phyloP scores from a whole-genome alignment of 352 stramenopile species.

The Thalassiosira hispida region DNA sequence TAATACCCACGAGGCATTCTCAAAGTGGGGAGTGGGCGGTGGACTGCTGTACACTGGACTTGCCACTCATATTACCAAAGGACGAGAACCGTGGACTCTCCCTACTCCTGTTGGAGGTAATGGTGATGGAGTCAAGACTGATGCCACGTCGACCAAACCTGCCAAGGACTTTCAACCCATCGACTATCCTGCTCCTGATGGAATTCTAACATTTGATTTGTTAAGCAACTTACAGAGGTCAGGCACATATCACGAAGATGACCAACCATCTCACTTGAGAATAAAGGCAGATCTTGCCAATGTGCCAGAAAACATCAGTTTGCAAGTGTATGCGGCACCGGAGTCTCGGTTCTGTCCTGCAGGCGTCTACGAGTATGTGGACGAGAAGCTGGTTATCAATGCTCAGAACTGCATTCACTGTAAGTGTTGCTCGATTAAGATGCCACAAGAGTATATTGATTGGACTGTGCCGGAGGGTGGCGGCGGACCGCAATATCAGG shows the following conservation, averaged over 20 bases:
- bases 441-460: conserved; percentile 98
- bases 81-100: conserved; percentile 97
- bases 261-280: conserved; percentile 96
- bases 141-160: conserved; percentile 92
- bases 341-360: conserved; percentile 98
- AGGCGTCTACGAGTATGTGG: conserved; percentile 98
- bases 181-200: conserved; percentile 96
- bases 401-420: conserved; percentile 99
- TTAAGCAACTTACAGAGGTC: conserved; percentile 97
- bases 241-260: conserved; percentile 97
- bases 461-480: conserved; percentile 98
- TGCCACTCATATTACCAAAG: conserved; percentile 92
- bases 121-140: conserved; percentile 82
- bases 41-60: conserved; percentile 94
- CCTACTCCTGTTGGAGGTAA: conserved; percentile 33
- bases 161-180: conserved; percentile 91
- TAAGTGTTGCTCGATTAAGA: conserved; percentile 99
- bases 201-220: conserved; percentile 97
- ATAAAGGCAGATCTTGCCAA: conserved; percentile 92
- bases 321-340: conserved; percentile 93
- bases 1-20: conserved; percentile 97
- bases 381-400: conserved; percentile 98
- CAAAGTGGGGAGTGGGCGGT: conserved; percentile 90
- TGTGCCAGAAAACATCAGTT: conserved; percentile 85
- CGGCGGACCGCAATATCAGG: conserved; percentile 97